Percentiles rank a stretch among this genome's conserved stretches.
Evolutionary conservation across 1,284 basidiomycete species (phyloP).

Genomic region (Afroboletus lepidellus): DNA sequence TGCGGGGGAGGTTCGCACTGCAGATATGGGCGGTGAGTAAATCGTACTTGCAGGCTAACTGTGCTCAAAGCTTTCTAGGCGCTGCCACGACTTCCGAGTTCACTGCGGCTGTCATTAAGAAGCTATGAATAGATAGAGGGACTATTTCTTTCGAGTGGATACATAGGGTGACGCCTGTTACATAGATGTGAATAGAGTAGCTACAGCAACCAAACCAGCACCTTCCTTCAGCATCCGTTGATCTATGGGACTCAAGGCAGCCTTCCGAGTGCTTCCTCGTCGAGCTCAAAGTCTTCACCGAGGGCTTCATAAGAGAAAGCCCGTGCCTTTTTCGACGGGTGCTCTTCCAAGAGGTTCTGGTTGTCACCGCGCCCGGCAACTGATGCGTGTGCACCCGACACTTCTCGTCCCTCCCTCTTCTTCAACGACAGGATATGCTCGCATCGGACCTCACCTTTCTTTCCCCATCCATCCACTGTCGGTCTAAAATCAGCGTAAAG

Average conservation of each 20-base stretch:
- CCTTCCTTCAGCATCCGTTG: conserved; percentile 17
- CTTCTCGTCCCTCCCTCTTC: conserved; percentile 27
- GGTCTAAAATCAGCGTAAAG: conserved; percentile 81
- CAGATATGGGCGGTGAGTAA: conserved; percentile 90
- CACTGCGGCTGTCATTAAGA: conserved; percentile 85
- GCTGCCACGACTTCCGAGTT: conserved; percentile 89
- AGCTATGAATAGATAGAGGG: conserved; percentile 39
- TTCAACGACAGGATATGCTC: conserved; percentile 57
- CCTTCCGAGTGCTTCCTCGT: conserved; percentile 41
- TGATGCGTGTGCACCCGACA: neutral
- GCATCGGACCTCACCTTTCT: conserved; percentile 65
- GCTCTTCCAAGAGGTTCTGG: neutral
- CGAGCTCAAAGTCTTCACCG: conserved; percentile 43
- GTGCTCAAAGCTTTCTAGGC: conserved; percentile 45
- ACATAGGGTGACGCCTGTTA: conserved; percentile 5
- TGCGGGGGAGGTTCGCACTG: conserved; percentile 86
- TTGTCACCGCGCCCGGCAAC: neutral
- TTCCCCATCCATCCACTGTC: conserved; percentile 70
- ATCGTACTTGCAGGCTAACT: neutral
- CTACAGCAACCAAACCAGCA: conserved; percentile 17
- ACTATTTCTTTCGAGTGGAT: neutral
- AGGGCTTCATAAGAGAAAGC: conserved; percentile 48
- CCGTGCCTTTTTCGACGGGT: conserved; percentile 36
- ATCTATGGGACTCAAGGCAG: conserved; percentile 9
- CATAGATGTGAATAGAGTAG: conserved; percentile 29